Base-by-base conservation (phyloP, 148 eudicot species). In the Oxyria digyna region DNA sequence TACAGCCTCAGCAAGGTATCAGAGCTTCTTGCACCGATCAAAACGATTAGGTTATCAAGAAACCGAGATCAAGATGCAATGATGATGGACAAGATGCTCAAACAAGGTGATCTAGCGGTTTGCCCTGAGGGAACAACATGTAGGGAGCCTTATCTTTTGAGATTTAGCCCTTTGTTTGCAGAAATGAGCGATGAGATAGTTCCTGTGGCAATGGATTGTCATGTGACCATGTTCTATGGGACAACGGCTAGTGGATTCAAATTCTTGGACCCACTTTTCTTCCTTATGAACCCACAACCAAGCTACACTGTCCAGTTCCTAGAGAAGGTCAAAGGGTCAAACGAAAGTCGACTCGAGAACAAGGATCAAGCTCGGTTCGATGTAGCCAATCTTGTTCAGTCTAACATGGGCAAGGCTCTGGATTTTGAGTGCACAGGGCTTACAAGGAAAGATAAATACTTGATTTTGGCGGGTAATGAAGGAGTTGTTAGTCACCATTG, bases 81-180 rank as follows among this genome's bases (percentile, higher is more conserved):
- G 69, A 79, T 78, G 81, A 89, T 91, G 87, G 71, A 78, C 43
- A 57, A 74, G 32, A 38, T 86, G 76, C 67, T 91, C 17, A 59
- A 37, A 20, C 78, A 83, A 74, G 88, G 88, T 17, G 92, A 89
- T 67, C 70, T 89, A 2, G 85, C 79, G 42, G 79, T 89, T 50
- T 89, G 89, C 68, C 97, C 97, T 8, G 97, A 91, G 75, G 97
- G 97, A 1, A 91, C 97, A 9, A 91, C 97, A 0, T 93, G 98
- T 64, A 85, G 98, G 65, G 98, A 93, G 74, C 89, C 96, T 0
- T 88, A 78, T 70, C 74, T 91, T 15, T 67, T 91, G 12, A 80
- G 97, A 75, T 87, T 91, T 46, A 87, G 94, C 63, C 87, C 97
- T 35, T 73, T 91, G 73, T 91, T 91, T 59, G 70, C 87, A 0